Conservation (phyloP, 805 yeast genomes). For the Wickerhamiella alocasiicola region DNA sequence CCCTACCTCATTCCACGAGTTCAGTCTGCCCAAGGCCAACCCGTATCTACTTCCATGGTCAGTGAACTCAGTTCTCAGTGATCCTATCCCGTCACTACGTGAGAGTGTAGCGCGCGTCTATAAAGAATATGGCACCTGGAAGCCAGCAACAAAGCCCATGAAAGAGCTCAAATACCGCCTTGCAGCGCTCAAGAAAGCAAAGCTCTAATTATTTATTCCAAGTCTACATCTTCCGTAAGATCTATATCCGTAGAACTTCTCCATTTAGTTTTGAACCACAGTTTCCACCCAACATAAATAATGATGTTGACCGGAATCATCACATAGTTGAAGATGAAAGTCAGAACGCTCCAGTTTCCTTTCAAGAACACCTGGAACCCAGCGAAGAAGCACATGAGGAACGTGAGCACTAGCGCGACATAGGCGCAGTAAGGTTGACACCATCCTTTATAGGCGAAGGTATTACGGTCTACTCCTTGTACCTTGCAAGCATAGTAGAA, state of each 20-base stretch:
- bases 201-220: slow-evolving; percentile 16
- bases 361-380: slow-evolving; percentile 64
- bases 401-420: slow-evolving; percentile 35
- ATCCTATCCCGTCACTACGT: slow-evolving; percentile 34
- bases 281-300: slow-evolving; percentile 40
- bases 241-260: slow-evolving; percentile 39
- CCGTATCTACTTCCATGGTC: slow-evolving; percentile 92
- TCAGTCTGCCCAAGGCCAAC: slow-evolving; percentile 51
- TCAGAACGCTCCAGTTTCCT: slow-evolving; percentile 47
- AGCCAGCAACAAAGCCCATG: slow-evolving; percentile 67
- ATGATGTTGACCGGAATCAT: slow-evolving; percentile 49
- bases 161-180: slow-evolving; percentile 76
- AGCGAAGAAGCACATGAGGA: slow-evolving; percentile 43
- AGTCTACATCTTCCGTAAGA: slow-evolving; percentile 24
- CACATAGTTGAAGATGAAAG: slow-evolving; percentile 57
- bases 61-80: slow-evolving; percentile 67
- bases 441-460: slow-evolving; percentile 42
- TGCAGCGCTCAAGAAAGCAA: slow-evolving; percentile 36
- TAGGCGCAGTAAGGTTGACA: slow-evolving; percentile 50
- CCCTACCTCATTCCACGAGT: slow-evolving; percentile 26
- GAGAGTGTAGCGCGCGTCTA: slow-evolving; percentile 51
- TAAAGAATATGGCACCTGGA: slow-evolving; percentile 71
- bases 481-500: slow-evolving; percentile 48
- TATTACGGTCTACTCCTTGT: slow-evolving; percentile 38
- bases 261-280: slow-evolving; percentile 38